These are phyloP conservation scores for Gremmenia infestans DNA, from an alignment of 2,329 filamentous ascomycete genomes.

Conservation along the genomic window DNA sequence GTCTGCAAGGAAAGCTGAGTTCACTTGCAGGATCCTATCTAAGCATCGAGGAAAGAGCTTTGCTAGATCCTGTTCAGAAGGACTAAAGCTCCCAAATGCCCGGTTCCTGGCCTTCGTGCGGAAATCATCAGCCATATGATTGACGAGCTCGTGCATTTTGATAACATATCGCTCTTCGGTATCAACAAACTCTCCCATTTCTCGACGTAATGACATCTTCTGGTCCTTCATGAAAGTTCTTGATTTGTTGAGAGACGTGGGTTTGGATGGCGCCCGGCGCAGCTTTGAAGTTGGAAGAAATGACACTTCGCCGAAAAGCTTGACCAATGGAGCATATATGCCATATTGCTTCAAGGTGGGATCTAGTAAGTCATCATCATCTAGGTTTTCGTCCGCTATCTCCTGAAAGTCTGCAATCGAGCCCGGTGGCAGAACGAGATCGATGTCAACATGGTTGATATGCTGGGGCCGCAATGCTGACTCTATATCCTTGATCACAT, in stretches of 20 bases:
- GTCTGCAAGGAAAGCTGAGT: slow-evolving; percentile 73
- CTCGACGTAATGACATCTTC: slow-evolving; percentile 78
- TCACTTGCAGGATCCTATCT: slow-evolving; percentile 74
- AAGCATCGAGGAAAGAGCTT: slow-evolving; percentile 78
- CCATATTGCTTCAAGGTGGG: slow-evolving; percentile 67
- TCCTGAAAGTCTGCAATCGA: slow-evolving; percentile 60
- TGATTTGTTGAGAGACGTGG: slow-evolving; percentile 72
- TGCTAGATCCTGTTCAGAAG: slow-evolving; percentile 66
- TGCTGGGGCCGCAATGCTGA: slow-evolving; percentile 76
- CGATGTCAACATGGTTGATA: slow-evolving; percentile 79
- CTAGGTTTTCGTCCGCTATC: slow-evolving; percentile 52
- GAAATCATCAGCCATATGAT: slow-evolving; percentile 75
- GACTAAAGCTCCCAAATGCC: slow-evolving; percentile 58
- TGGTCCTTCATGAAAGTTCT: slow-evolving; percentile 75
- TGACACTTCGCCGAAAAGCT: slow-evolving; percentile 74
- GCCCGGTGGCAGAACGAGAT: slow-evolving; percentile 77
- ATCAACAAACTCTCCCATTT: slow-evolving; percentile 84
- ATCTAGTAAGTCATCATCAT: slow-evolving; percentile 62
- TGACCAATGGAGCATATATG: slow-evolving; percentile 69
- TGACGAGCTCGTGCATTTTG: slow-evolving; percentile 80
- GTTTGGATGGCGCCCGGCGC: slow-evolving; percentile 80
- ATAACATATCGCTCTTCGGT: slow-evolving; percentile 92
- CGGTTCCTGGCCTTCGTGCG: slow-evolving; percentile 61
- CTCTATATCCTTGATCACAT: slow-evolving; percentile 68
- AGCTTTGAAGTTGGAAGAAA: slow-evolving; percentile 84